Evolutionary conservation across 2,329 filamentous ascomycete genomes (phyloP), one percentile per base, ranked within the genome.

Genomic region (Arthrinium puccinioides): DNA sequence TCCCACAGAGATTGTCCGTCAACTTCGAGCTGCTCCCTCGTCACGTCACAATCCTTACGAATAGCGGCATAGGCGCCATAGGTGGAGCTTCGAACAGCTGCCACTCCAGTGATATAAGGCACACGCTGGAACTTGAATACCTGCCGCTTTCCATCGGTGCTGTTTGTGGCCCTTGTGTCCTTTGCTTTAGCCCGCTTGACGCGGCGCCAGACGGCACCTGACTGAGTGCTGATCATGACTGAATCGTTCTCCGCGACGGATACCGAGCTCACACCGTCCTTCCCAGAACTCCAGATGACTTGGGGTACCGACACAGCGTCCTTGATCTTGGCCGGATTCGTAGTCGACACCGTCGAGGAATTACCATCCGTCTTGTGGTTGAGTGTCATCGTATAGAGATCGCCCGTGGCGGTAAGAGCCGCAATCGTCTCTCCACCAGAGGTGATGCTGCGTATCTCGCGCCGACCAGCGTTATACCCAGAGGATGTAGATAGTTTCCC

Each of bases 61-160:
- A 95, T 75, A 4, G 87, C 88, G 23, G 87, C 85, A 64, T 90
- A 97, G 0, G 90, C 86, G 5, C 92, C 92, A 60, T 86, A 94
- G 0, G 83, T 77, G 23, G 92, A 97, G 49, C 88, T 90, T 46
- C 88, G 76, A 7, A 97, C 89, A 4, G 82, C 81, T 21, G 84
- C 74, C 11, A 94, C 87, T 24, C 88, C 81, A 2, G 87, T 95
- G 39, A 98, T 76, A 28, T 85, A 88, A 1, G 92, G 84, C 8
- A 98, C 79, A 40, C 92, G 81, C 51, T 90, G 82, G 49, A 97
- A 98, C 56, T 98, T 98, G 67, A 94, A 95, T 54, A 95, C 88
- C 48, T 94, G 94, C 10, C 77, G 74, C 50, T 79, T 84, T 23
- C 72, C 68, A 16, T 80, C 78, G 2, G 64, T 60, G 36, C 37